phyloP scores from a whole-genome alignment of 2,329 filamentous ascomycete genomes.

The Colletotrichum orbiculare region DNA sequence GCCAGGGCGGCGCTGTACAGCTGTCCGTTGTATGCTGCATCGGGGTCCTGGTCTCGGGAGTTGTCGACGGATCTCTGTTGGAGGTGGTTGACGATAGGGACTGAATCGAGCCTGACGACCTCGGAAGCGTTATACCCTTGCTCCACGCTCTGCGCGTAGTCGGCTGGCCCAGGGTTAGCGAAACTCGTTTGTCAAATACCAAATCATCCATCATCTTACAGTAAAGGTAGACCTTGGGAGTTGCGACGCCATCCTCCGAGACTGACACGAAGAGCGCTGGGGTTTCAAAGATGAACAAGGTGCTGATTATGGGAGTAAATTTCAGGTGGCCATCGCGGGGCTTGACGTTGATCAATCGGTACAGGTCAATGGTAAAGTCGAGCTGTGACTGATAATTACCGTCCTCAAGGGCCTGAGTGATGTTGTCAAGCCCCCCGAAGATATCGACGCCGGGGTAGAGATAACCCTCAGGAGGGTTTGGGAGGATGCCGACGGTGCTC shows the following conservation, averaged over 20 bases:
- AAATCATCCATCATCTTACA: slow-evolving; percentile 1
- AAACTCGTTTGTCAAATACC: too few species aligned
- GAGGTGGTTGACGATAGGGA: slow-evolving; percentile 22
- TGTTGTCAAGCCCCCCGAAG: slow-evolving; percentile 37
- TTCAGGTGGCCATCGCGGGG: slow-evolving; percentile 36
- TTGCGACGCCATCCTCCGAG: slow-evolving; percentile 35
- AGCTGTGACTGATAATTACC: slow-evolving; percentile 35
- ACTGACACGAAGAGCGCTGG: slow-evolving; percentile 36
- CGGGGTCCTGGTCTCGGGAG: slow-evolving; percentile 36
- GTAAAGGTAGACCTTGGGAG: slow-evolving; percentile 35
- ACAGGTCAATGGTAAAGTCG: slow-evolving; percentile 38
- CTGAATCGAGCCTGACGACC: slow-evolving; percentile 19
- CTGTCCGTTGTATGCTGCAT: slow-evolving; percentile 37
- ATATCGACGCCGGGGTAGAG: slow-evolving; percentile 40
- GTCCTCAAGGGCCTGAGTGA: slow-evolving; percentile 31
- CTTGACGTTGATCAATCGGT: slow-evolving; percentile 34
- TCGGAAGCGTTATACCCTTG: slow-evolving; percentile 23
- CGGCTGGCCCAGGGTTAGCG: slow-evolving; percentile 1
- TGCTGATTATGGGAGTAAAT: slow-evolving; percentile 25
- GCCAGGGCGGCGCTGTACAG: slow-evolving; percentile 26
- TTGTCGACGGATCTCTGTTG: slow-evolving; percentile 35
- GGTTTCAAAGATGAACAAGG: slow-evolving; percentile 27
- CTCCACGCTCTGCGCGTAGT: slow-evolving; percentile 23
- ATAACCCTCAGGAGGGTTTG: slow-evolving; percentile 37
- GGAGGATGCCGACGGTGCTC: slow-evolving; percentile 38